phyloP scores from a whole-genome alignment of 2,329 filamentous ascomycete genomes.

The Colletotrichum caudatum region DNA sequence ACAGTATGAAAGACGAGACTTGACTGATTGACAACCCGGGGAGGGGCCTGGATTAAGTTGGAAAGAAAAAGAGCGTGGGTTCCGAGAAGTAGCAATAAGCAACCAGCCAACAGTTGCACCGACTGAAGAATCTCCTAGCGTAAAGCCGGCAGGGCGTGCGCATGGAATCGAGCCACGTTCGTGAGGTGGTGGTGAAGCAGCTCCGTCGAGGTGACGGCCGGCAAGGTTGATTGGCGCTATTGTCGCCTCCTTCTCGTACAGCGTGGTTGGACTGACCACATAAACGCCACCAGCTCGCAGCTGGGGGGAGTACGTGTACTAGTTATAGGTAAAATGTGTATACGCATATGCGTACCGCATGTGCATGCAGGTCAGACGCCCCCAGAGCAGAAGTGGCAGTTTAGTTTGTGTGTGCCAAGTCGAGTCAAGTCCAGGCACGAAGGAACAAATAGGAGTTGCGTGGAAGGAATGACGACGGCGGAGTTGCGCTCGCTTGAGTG shows the following conservation, averaged over 20 bases:
- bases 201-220: not conserved
- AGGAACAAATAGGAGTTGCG: not conserved
- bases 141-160: conserved; percentile 23
- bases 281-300: conserved; percentile 5
- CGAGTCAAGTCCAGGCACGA: not conserved
- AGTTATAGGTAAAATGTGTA: conserved; percentile 4
- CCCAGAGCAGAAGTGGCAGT: conserved; percentile 25
- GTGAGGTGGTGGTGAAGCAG: conserved; percentile 23
- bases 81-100: conserved; percentile 22
- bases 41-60: conserved; percentile 24
- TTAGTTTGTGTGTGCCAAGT: conserved; percentile 29
- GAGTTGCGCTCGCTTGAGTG: conserved; percentile 29
- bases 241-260: conserved; percentile 1
- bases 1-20: conserved; percentile 29
- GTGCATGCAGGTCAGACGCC: conserved; percentile 31
- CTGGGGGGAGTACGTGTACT: conserved; percentile 26
- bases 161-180: conserved; percentile 33
- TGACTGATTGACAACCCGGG: conserved; percentile 19
- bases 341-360: not conserved
- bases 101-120: conserved; percentile 15
- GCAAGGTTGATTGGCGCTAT: conserved; percentile 20
- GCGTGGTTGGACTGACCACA: conserved; percentile 13
- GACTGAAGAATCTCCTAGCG: conserved; percentile 16
- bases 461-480: conserved; percentile 27
- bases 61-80: conserved; percentile 22